These are phyloP conservation scores for Quercus bicolor DNA, from an alignment of 306 rosid species.

Conservation along the genomic window DNA sequence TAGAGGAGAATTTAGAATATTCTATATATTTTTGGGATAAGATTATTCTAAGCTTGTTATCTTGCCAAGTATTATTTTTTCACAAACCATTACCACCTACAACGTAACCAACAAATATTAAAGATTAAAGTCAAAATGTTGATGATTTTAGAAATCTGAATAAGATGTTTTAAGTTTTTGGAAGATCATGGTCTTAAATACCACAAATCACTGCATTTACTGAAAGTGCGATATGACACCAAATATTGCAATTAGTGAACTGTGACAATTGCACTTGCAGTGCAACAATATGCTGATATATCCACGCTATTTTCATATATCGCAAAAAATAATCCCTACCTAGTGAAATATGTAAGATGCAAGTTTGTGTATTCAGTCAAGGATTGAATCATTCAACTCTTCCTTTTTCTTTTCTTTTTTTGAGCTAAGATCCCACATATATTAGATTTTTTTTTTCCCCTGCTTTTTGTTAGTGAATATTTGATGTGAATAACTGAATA, in stretches of 20 bases:
- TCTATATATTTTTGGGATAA: neutral
- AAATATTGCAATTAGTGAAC: neutral
- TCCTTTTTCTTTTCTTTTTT: no score
- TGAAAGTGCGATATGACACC: neutral
- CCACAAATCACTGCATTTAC: neutral
- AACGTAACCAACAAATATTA: constrained; percentile 1
- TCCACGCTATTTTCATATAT: neutral
- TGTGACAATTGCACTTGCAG: neutral
- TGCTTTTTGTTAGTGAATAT: neutral
- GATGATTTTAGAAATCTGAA: constrained; percentile 6
- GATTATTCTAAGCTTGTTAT: neutral
- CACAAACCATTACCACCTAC: constrained; percentile 28
- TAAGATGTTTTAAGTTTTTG: neutral
- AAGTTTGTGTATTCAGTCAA: neutral
- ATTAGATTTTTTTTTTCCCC: neutral
- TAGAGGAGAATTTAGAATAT: neutral
- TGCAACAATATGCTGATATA: neutral
- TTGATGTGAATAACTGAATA: neutral
- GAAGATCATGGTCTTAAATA: neutral
- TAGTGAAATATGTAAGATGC: neutral
- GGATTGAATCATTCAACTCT: neutral
- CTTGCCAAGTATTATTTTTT: constrained; percentile 2
- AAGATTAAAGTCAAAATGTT: constrained; percentile 2
- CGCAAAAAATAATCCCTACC: neutral
- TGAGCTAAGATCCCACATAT: neutral